Evolutionary conservation across 2,329 filamentous ascomycete genomes (phyloP).

Genomic region (Colletotrichum australisinense): DNA sequence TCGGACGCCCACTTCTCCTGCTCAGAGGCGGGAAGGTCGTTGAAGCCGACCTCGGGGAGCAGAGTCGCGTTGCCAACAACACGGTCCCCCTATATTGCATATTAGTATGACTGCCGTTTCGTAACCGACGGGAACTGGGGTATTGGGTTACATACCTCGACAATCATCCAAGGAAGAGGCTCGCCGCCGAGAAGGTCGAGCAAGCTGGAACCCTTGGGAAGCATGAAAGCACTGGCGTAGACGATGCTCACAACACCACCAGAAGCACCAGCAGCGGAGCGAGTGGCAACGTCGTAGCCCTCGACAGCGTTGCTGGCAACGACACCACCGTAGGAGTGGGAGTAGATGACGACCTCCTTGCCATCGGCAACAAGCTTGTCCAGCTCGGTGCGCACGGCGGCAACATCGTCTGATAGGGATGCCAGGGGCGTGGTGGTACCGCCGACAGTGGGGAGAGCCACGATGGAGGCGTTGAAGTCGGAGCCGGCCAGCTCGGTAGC

Average conservation of each 20-base stretch:
- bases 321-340: constrained; percentile 57
- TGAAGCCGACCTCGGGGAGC: constrained; percentile 34
- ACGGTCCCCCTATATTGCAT: constrained; percentile 10
- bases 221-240: constrained; percentile 48
- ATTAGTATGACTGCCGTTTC: constrained; percentile 27
- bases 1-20: constrained; percentile 29
- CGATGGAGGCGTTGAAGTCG: constrained; percentile 41
- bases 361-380: constrained; percentile 45
- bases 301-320: constrained; percentile 51
- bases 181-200: constrained; percentile 39
- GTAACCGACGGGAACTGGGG: constrained; percentile 5
- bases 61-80: constrained; percentile 28
- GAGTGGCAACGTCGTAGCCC: constrained; percentile 47
- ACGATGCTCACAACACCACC: constrained; percentile 52
- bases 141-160: constrained; percentile 36
- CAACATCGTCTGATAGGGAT: constrained; percentile 45
- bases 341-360: constrained; percentile 54
- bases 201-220: constrained; percentile 42
- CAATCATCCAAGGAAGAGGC: constrained; percentile 43
- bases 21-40: constrained; percentile 28
- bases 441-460: constrained; percentile 45
- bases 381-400: constrained; percentile 43
- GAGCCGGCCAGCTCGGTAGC: constrained; percentile 22
- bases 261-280: constrained; percentile 43
- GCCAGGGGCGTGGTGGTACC: constrained; percentile 43